Conservation (phyloP, 331 rosid species). For the Rhamnella rubrinervis region DNA sequence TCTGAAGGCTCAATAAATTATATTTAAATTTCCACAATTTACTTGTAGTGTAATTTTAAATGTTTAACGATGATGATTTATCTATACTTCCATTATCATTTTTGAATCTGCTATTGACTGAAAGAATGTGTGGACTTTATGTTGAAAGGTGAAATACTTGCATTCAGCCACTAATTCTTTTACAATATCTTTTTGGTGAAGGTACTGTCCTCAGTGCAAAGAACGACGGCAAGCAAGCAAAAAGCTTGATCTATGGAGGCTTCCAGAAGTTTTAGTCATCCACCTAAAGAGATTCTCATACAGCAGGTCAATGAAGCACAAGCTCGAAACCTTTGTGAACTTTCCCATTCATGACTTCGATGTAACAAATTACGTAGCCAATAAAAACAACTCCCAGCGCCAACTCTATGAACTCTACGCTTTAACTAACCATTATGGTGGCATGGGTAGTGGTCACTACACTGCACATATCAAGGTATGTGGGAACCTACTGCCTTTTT, state of each 20-base stretch:
- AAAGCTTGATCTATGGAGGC: conserved; percentile 98
- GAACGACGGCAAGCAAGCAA: conserved; percentile 97
- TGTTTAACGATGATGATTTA: not conserved
- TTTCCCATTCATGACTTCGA: conserved; percentile 93
- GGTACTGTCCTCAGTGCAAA: conserved; percentile 91
- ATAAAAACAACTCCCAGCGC: conserved; percentile 68
- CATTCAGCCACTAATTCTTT: conserved; percentile 2
- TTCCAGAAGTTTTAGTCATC: conserved; percentile 93
- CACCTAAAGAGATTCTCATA: conserved; percentile 96
- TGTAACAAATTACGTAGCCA: conserved; percentile 82
- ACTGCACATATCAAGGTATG: conserved; percentile 95
- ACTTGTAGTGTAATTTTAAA: too few relatives aligned
- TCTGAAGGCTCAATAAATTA: too few relatives aligned
- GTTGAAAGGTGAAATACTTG: not conserved
- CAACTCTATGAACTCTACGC: conserved; percentile 90
- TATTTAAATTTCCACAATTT: too few relatives aligned
- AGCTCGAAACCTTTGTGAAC: conserved; percentile 89
- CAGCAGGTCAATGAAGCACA: conserved; percentile 98
- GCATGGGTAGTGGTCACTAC: conserved; percentile 99
- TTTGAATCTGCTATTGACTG: not conserved
- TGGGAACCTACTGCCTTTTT: not conserved
- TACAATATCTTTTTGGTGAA: conserved; percentile 38
- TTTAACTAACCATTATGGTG: conserved; percentile 89
- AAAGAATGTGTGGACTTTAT: not conserved
- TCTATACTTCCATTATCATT: not conserved